Evolutionary conservation across 352 stramenopile genomes (phyloP).

Genomic region (Salisapilia sapeloensis): DNA sequence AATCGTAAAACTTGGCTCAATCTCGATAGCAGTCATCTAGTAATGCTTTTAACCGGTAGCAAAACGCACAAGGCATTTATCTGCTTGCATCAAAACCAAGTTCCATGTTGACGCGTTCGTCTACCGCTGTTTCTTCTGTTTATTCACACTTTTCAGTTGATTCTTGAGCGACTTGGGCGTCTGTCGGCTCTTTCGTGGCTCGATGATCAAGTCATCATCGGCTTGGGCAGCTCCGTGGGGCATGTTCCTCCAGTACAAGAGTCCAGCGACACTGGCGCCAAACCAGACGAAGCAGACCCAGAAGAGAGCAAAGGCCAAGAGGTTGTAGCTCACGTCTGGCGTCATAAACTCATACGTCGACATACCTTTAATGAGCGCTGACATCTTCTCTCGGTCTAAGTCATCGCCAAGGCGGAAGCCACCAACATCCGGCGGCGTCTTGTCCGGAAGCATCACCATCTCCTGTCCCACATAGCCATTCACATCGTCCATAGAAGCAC

Average conservation of each 20-base stretch:
- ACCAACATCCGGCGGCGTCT: conserved; percentile 21
- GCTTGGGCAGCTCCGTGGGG: conserved; percentile 6
- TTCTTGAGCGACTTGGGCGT: conserved; percentile 58
- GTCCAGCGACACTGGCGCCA: conserved; percentile 13
- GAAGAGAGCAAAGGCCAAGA: conserved; percentile 50
- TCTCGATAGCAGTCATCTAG: too few species aligned
- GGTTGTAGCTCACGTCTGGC: conserved; percentile 30
- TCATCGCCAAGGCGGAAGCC: conserved; percentile 37
- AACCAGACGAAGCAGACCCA: conserved; percentile 42
- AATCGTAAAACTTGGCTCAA: too few species aligned
- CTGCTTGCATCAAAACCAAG: too few species aligned
- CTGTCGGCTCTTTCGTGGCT: conserved; percentile 27
- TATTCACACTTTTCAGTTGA: conserved; percentile 46
- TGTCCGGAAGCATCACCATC: conserved; percentile 11
- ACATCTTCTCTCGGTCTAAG: conserved; percentile 18
- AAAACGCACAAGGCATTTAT: too few species aligned
- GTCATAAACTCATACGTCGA: conserved; percentile 37
- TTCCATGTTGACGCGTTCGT: too few species aligned
- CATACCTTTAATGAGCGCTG: conserved; percentile 46
- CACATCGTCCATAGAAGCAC: conserved; percentile 4
- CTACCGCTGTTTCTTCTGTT: conserved; percentile 63
- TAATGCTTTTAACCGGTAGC: too few species aligned
- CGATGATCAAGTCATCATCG: neutral
- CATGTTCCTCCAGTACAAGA: conserved; percentile 60
- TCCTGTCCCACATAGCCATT: too few species aligned